Conservation (phyloP, 139 green algal genomes). For the Chloropicon primus region DNA sequence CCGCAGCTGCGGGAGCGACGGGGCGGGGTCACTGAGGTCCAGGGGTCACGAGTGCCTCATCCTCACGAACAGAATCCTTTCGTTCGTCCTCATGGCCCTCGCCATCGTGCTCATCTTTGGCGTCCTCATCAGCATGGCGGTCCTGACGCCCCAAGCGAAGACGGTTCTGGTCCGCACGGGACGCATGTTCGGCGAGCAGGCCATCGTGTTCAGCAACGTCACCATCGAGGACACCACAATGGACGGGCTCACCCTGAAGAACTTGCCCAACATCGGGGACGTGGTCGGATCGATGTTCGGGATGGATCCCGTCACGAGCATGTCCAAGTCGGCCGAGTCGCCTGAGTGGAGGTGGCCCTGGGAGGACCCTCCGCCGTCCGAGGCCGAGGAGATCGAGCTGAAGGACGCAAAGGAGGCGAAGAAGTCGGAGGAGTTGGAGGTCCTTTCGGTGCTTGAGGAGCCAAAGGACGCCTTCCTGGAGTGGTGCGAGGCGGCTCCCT, state of each 20-base stretch:
- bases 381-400: not conserved
- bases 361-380: not conserved
- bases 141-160: not conserved
- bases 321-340: not conserved
- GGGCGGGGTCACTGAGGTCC: not conserved
- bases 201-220: not conserved
- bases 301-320: not conserved
- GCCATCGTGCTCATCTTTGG: not conserved
- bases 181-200: not conserved
- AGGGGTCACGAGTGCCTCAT: not conserved
- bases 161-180: not conserved
- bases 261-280: not conserved
- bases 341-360: not conserved
- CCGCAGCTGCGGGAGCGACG: not conserved
- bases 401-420: too few relatives aligned
- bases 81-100: not conserved
- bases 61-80: not conserved
- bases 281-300: not conserved
- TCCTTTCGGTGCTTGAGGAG: not conserved
- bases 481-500: not conserved
- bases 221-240: not conserved
- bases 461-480: not conserved
- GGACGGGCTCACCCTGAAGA: not conserved
- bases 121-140: not conserved
- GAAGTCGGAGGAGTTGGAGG: too few relatives aligned